These are phyloP conservation scores for Ilyonectria robusta DNA, from an alignment of 2,329 filamentous ascomycete species.

Conservation along the genomic window DNA sequence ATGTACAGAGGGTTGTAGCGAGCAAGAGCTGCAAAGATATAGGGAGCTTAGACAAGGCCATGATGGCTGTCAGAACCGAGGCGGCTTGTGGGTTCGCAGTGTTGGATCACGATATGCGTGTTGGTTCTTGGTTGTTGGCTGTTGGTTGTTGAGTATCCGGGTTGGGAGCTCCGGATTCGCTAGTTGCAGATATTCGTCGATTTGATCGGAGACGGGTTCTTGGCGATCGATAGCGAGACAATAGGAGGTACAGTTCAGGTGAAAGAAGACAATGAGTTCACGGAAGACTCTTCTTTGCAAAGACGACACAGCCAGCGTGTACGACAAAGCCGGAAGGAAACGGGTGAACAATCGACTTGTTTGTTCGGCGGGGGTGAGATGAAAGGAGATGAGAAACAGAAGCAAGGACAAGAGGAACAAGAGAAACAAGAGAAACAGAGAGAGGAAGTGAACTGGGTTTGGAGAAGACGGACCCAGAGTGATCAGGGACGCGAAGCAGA, in stretches of 20 bases:
- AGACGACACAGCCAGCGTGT: slow-evolving; percentile 40
- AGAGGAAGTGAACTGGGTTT: slow-evolving; percentile 22
- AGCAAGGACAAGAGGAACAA: background rate
- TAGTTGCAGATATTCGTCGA: background rate
- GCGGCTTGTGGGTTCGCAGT: slow-evolving; percentile 13
- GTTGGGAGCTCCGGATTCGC: slow-evolving; percentile 6
- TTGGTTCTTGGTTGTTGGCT: slow-evolving; percentile 18
- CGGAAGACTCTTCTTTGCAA: slow-evolving; percentile 8
- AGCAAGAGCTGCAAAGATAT: slow-evolving; percentile 54
- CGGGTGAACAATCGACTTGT: slow-evolving; percentile 37
- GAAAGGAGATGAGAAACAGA: slow-evolving; percentile 5
- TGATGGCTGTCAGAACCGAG: slow-evolving; percentile 25
- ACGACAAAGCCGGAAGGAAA: slow-evolving; percentile 27
- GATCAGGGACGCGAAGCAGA: slow-evolving; percentile 7
- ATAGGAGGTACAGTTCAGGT: background rate
- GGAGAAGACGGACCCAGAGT: slow-evolving; percentile 26
- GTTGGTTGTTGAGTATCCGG: slow-evolving; percentile 13
- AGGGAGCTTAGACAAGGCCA: slow-evolving; percentile 36
- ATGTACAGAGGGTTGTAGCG: slow-evolving; percentile 55
- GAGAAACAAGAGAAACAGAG: slow-evolving; percentile 6
- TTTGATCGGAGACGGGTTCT: background rate
- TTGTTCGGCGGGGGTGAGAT: slow-evolving; percentile 29
- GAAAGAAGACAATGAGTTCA: slow-evolving; percentile 1
- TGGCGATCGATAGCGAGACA: slow-evolving; percentile 4
- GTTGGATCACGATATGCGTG: background rate